Evolutionary conservation across 129 eudicot genomes (phyloP).

Genomic region (Centella asiatica): DNA sequence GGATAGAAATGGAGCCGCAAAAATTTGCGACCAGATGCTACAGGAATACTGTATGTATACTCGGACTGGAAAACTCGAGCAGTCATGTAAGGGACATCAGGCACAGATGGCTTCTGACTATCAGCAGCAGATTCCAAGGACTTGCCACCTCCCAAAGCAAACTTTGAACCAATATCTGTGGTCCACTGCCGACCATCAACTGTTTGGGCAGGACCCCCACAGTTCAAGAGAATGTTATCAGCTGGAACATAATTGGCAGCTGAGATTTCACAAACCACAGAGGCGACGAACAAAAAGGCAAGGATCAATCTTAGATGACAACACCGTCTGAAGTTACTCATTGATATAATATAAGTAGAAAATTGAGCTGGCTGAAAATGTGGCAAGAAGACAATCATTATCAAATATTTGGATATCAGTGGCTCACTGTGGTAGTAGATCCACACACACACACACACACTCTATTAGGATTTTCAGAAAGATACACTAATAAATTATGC

Average conservation of each 20-base stretch:
- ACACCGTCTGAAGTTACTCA: conserved; percentile 20
- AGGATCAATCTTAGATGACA: background rate
- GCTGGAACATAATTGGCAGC: conserved; percentile 57
- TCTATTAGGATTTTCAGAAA: too few species aligned
- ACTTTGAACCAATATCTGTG: conserved; percentile 54
- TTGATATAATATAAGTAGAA: too few species aligned
- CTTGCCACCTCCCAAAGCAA: conserved; percentile 25
- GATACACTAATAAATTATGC: too few species aligned
- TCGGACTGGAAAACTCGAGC: conserved; percentile 62
- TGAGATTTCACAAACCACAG: conserved; percentile 19
- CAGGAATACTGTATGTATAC: conserved; percentile 68
- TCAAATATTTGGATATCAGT: too few species aligned
- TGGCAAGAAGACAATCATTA: background rate
- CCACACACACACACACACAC: too few species aligned
- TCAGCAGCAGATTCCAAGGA: conserved; percentile 48
- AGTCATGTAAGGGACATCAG: conserved; percentile 73
- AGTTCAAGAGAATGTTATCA: conserved; percentile 55
- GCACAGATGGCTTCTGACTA: conserved; percentile 65
- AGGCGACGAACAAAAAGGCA: conserved; percentile 21
- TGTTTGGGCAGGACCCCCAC: conserved; percentile 56
- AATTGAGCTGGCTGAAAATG: conserved; percentile 1
- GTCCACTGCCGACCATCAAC: conserved; percentile 66
- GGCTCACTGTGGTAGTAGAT: too few species aligned
- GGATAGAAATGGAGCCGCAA: conserved; percentile 81
- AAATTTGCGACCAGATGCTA: conserved; percentile 68